phyloP scores from a whole-genome alignment of 345 rosid genomes.

The Cochlearia excelsa region DNA sequence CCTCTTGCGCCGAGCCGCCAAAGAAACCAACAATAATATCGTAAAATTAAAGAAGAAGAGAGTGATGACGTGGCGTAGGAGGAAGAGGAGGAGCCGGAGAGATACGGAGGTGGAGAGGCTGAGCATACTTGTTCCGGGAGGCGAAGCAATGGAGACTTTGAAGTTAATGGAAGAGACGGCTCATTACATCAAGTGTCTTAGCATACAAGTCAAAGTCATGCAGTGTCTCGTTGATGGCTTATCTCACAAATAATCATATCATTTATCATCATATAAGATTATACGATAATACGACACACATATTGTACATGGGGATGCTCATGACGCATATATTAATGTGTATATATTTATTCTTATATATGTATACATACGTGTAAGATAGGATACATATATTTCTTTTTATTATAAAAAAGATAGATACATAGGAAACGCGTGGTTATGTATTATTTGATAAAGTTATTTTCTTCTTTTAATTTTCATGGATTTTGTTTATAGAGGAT shows the following conservation, averaged over 20 bases:
- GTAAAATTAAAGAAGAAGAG: constrained; percentile 9
- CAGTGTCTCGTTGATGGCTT: constrained; percentile 34
- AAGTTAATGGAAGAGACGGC: constrained; percentile 39
- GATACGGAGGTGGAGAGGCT: constrained; percentile 24
- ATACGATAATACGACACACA: constrained; percentile 19
- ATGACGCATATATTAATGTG: constrained; percentile 19
- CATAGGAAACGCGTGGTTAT: constrained; percentile 32
- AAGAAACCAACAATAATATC: constrained; percentile 7
- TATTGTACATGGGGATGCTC: constrained; percentile 14
- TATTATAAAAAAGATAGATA: background rate
- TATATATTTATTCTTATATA: constrained; percentile 21
- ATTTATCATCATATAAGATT: constrained; percentile 10
- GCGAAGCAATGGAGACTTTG: constrained; percentile 33
- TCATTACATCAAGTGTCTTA: constrained; percentile 40
- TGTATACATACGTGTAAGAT: constrained; percentile 38
- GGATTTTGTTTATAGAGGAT: constrained; percentile 15
- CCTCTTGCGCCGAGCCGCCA: constrained; percentile 26
- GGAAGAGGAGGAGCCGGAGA: constrained; percentile 13
- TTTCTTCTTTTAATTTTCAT: background rate
- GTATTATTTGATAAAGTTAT: constrained; percentile 12
- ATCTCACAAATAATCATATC: constrained; percentile 22
- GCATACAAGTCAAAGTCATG: constrained; percentile 39
- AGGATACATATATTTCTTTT: constrained; percentile 1
- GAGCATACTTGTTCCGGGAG: constrained; percentile 38
- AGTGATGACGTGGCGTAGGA: constrained; percentile 25